A percentile compares a stretch with the other conserved stretches of the same genome.
Conservation (phyloP, 2,329 filamentous ascomycete species). For the Orbilia ellipsospora region DNA sequence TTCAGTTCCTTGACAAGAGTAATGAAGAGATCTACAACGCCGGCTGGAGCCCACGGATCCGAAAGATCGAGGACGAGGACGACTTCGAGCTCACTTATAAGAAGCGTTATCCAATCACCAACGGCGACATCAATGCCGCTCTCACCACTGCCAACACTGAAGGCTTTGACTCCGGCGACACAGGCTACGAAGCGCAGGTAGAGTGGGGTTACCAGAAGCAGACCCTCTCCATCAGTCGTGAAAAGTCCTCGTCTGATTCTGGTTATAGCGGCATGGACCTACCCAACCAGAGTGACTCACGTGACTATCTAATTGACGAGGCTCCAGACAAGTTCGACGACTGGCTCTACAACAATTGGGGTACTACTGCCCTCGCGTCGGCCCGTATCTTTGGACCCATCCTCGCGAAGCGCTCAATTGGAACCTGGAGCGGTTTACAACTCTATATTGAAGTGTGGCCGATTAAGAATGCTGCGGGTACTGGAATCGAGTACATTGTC, state of each 20-base stretch:
- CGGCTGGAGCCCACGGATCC: constrained; percentile 62
- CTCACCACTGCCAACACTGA: constrained; percentile 60
- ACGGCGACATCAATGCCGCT: constrained; percentile 60
- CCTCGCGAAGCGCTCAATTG: constrained; percentile 60
- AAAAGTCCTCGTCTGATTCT: constrained; percentile 58
- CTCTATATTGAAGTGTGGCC: constrained; percentile 61
- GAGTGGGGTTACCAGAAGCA: constrained; percentile 62
- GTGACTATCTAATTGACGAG: constrained; percentile 58
- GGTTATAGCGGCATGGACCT: constrained; percentile 59
- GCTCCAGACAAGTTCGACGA: constrained; percentile 61
- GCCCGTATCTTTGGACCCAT: constrained; percentile 61
- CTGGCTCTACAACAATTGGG: constrained; percentile 59
- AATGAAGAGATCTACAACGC: constrained; percentile 60
- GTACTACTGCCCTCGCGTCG: constrained; percentile 57
- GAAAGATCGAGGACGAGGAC: constrained; percentile 61
- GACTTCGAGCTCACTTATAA: constrained; percentile 63
- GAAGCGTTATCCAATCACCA: constrained; percentile 61
- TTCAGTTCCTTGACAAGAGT: constrained; percentile 62
- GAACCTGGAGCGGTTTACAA: constrained; percentile 60
- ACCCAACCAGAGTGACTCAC: constrained; percentile 57
- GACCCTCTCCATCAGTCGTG: constrained; percentile 62
- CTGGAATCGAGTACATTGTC: too few species aligned
- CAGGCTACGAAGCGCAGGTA: constrained; percentile 61
- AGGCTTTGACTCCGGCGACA: constrained; percentile 60
- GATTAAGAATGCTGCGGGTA: too few species aligned